These are phyloP conservation scores for Macadamia tetraphylla DNA, from an alignment of 164 flowering plant species.

Conservation along the genomic window DNA sequence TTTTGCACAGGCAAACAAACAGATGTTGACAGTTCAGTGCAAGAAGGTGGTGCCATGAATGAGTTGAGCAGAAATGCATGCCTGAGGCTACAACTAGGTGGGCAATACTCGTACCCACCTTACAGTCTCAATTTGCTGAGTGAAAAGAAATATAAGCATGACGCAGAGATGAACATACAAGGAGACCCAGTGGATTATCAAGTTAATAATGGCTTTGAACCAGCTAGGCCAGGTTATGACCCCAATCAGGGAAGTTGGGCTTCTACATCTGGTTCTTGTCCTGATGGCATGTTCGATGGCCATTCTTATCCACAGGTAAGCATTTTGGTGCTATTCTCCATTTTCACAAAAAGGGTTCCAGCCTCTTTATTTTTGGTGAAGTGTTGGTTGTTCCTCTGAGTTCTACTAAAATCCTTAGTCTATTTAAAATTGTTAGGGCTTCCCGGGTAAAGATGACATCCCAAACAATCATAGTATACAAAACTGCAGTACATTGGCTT, in stretches of 20 bases:
- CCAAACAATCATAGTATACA: too few relatives aligned
- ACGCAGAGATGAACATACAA: conserved; percentile 36
- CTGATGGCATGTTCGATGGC: conserved; percentile 36
- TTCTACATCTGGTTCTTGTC: conserved; percentile 40
- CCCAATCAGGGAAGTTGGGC: conserved; percentile 36
- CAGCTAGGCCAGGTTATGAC: conserved; percentile 37
- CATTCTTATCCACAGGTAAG: conserved; percentile 43
- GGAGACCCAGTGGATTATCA: conserved; percentile 38
- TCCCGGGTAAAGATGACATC: too few relatives aligned
- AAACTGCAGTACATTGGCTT: too few relatives aligned
- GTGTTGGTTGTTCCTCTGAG: too few relatives aligned
- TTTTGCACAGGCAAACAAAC: conserved; percentile 32
- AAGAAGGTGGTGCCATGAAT: conserved; percentile 33
- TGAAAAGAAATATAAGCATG: conserved; percentile 35
- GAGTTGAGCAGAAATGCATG: conserved; percentile 34
- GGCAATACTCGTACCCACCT: conserved; percentile 40
- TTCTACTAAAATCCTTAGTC: too few relatives aligned
- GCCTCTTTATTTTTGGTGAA: too few relatives aligned
- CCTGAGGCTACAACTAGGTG: conserved; percentile 46
- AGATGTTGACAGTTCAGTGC: conserved; percentile 40
- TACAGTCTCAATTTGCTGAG: conserved; percentile 32
- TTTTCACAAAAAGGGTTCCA: too few relatives aligned
- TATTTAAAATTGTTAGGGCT: too few relatives aligned
- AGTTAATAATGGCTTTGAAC: conserved; percentile 33
- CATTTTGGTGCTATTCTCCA: too few relatives aligned